Evolutionary conservation across 352 stramenopile genomes (phyloP).

Genomic region (Bremia lactucae): DNA sequence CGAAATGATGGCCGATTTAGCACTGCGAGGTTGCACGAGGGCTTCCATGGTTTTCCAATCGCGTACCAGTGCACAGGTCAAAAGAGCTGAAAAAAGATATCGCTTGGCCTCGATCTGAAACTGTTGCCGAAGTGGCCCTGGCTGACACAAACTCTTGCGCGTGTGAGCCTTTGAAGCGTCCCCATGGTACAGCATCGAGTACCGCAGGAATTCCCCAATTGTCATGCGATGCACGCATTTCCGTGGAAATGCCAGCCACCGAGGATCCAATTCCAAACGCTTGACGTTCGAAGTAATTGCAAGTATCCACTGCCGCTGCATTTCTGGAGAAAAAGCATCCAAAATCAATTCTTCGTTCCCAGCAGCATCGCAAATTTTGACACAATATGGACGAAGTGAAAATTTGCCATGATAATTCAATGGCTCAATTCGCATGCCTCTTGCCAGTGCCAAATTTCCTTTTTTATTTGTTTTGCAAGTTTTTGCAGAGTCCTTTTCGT

Average conservation of each 20-base stretch:
- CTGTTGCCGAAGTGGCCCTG: constrained; percentile 21
- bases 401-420: constrained; percentile 60
- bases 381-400: constrained; percentile 44
- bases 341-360: constrained; percentile 45
- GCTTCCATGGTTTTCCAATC: constrained; percentile 49
- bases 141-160: constrained; percentile 17
- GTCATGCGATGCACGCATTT: constrained; percentile 44
- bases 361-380: constrained; percentile 39
- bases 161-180: constrained; percentile 15
- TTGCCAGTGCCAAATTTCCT: constrained; percentile 27
- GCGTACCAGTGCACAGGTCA: constrained; percentile 29
- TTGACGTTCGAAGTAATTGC: constrained; percentile 58
- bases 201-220: constrained; percentile 43
- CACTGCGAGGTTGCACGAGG: constrained; percentile 28
- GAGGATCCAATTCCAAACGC: constrained; percentile 40
- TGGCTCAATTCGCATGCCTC: constrained; percentile 27
- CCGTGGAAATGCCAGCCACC: constrained; percentile 46
- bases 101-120: constrained; percentile 45
- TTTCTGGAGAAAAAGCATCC: constrained; percentile 43
- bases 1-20: constrained; percentile 26
- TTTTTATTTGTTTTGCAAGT: constrained; percentile 35
- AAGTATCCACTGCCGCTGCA: constrained; percentile 47
- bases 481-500: constrained; percentile 47
- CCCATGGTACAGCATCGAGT: constrained; percentile 54
- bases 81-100: constrained; percentile 39